phyloP scores from a whole-genome alignment of 805 yeast species.

The Helenozyma baotianmanensis region DNA sequence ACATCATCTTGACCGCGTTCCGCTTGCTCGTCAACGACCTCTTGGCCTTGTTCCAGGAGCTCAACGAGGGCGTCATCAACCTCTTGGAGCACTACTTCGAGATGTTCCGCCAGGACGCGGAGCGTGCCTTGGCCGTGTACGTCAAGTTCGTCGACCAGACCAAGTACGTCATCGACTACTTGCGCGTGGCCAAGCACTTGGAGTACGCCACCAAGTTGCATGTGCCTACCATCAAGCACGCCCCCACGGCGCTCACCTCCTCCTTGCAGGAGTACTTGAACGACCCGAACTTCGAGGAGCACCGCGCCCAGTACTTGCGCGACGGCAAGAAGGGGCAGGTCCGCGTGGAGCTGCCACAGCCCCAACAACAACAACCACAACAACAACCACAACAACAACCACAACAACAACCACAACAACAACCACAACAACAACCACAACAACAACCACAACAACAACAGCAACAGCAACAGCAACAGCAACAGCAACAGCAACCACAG shows the following conservation, averaged over 20 bases:
- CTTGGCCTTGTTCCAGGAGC: conserved; percentile 76
- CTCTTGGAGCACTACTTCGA: conserved; percentile 92
- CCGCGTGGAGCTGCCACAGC: neutral
- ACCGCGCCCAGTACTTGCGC: conserved; percentile 70
- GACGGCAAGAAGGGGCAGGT: conserved; percentile 45
- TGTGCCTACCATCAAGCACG: conserved; percentile 95
- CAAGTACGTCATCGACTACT: conserved; percentile 77
- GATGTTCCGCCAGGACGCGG: conserved; percentile 81
- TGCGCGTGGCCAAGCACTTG: conserved; percentile 83
- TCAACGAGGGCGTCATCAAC: conserved; percentile 95
- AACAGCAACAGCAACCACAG: conserved; percentile 1
- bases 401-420: conserved; percentile 5
- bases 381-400: conserved; percentile 1
- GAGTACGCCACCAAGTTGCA: conserved; percentile 83
- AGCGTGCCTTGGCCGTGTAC: conserved; percentile 78
- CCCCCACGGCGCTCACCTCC: conserved; percentile 87
- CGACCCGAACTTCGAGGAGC: conserved; percentile 79
- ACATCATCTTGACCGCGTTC: conserved; percentile 78
- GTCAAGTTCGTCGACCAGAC: conserved; percentile 83
- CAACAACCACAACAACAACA: conserved; percentile 4
- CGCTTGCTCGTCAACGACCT: conserved; percentile 87
- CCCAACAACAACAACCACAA: neutral
- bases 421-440: conserved; percentile 3
- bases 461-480: conserved; percentile 3
- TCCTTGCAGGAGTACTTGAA: conserved; percentile 84